phyloP scores from a whole-genome alignment of 768 basidiomycete genomes.

The Crassisporium funariophilum region DNA sequence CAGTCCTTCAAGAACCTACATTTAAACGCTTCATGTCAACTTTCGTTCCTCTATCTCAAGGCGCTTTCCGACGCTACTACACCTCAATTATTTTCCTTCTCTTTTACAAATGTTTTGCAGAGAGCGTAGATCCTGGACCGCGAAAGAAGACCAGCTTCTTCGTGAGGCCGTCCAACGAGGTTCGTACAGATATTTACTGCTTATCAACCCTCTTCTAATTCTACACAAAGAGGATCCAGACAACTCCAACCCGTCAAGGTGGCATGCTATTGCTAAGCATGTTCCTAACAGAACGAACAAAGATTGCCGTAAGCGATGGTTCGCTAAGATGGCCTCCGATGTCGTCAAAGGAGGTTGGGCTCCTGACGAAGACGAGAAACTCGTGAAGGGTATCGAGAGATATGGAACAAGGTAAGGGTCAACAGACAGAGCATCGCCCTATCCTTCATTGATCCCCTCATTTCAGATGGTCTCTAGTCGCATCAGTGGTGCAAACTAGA shows the following conservation, averaged over 20 bases:
- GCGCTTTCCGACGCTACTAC: conserved; percentile 19
- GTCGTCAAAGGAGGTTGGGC: conserved; percentile 66
- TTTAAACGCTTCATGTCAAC: conserved; percentile 31
- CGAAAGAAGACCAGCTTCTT: conserved; percentile 54
- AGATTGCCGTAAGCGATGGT: conserved; percentile 66
- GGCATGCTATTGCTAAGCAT: conserved; percentile 65
- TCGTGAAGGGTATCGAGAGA: conserved; percentile 56
- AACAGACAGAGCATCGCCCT: not conserved
- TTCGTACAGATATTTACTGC: conserved; percentile 18
- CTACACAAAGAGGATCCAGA: conserved; percentile 53
- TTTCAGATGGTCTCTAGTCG: conserved; percentile 58
- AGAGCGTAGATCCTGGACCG: conserved; percentile 55
- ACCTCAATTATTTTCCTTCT: conserved; percentile 11
- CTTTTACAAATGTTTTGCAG: conserved; percentile 39
- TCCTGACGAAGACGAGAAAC: conserved; percentile 59
- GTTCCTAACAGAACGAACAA: conserved; percentile 65
- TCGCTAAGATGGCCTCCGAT: conserved; percentile 64
- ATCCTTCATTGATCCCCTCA: conserved; percentile 7
- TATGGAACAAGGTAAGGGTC: conserved; percentile 53
- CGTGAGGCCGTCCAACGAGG: conserved; percentile 53
- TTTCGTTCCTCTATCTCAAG: conserved; percentile 25
- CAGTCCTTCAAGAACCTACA: conserved; percentile 19
- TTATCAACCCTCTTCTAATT: conserved; percentile 13
- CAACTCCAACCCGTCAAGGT: conserved; percentile 58
- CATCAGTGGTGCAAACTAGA: conserved; percentile 54